These are phyloP conservation scores for Berkeleyomyces rouxiae DNA, from an alignment of 2,329 filamentous ascomycete species.

Conservation along the genomic window DNA sequence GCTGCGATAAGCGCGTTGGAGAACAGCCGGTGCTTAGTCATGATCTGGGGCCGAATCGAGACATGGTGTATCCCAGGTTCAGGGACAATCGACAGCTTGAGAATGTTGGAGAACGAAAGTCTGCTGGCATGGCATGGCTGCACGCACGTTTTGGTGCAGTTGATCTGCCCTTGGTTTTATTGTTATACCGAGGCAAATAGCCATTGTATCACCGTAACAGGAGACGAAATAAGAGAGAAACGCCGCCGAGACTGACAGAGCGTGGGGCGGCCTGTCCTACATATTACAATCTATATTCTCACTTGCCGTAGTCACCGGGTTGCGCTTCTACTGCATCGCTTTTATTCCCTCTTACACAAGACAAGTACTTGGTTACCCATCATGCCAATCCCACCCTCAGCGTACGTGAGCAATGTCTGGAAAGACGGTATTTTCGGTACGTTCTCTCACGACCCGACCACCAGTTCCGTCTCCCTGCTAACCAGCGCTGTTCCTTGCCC, in stretches of 20 bases:
- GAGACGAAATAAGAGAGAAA: neutral
- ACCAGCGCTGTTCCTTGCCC: no score
- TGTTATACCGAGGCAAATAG: neutral
- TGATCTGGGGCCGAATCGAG: neutral
- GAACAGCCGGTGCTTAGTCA: neutral
- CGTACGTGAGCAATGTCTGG: conserved; percentile 74
- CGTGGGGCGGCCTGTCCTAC: neutral
- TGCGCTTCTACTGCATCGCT: no score
- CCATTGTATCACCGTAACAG: neutral
- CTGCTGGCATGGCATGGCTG: no score
- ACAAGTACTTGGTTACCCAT: neutral
- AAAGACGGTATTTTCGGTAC: conserved; percentile 72
- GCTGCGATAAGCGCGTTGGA: neutral
- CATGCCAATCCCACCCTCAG: conserved; percentile 54
- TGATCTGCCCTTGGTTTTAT: neutral
- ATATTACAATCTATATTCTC: no score
- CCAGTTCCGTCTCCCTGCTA: neutral
- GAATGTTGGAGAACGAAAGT: no score
- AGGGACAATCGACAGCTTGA: no score
- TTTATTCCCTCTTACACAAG: neutral
- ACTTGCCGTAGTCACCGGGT: no score
- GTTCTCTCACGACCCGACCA: conserved; percentile 15
- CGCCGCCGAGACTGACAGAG: neutral
- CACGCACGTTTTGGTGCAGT: no score
- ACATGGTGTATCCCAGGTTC: no score